Evolutionary conservation across 495 filamentous ascomycete species (phyloP).

Genomic region (Penicillium verhagenii): DNA sequence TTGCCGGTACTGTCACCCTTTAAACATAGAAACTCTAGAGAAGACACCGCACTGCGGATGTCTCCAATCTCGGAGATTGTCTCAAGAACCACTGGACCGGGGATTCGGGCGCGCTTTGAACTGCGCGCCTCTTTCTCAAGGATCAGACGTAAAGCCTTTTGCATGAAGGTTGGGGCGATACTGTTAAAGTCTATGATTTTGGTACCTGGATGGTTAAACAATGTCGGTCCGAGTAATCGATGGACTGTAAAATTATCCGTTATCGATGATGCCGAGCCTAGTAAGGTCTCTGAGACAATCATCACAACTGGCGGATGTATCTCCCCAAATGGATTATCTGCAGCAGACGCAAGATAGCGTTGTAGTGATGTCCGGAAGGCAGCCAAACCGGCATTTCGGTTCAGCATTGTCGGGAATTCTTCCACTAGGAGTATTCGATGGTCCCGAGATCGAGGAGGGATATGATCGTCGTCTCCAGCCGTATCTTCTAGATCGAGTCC

Average conservation of each 20-base stretch:
- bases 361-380: constrained; percentile 75
- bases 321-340: constrained; percentile 26
- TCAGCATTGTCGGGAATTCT: constrained; percentile 87
- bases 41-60: constrained; percentile 84
- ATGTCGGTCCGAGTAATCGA: constrained; percentile 79
- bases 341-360: constrained; percentile 60
- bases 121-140: constrained; percentile 76
- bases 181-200: constrained; percentile 86
- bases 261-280: constrained; percentile 70
- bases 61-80: constrained; percentile 81
- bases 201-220: constrained; percentile 73
- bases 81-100: constrained; percentile 69
- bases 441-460: constrained; percentile 15
- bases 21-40: constrained; percentile 86
- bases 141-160: constrained; percentile 75
- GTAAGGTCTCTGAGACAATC: constrained; percentile 82
- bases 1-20: constrained; percentile 62
- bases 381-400: constrained; percentile 62
- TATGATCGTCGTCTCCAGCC: neutral
- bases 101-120: constrained; percentile 64
- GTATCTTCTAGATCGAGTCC: constrained; percentile 59
- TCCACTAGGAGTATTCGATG: constrained; percentile 77
- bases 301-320: constrained; percentile 75
- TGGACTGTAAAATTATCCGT: constrained; percentile 89
- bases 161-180: constrained; percentile 82